Percentiles rank a stretch among this genome's conserved stretches.
These are phyloP conservation scores for Colletotrichum incanum DNA, from an alignment of 2,329 filamentous ascomycete genomes.

Conservation along the genomic window DNA sequence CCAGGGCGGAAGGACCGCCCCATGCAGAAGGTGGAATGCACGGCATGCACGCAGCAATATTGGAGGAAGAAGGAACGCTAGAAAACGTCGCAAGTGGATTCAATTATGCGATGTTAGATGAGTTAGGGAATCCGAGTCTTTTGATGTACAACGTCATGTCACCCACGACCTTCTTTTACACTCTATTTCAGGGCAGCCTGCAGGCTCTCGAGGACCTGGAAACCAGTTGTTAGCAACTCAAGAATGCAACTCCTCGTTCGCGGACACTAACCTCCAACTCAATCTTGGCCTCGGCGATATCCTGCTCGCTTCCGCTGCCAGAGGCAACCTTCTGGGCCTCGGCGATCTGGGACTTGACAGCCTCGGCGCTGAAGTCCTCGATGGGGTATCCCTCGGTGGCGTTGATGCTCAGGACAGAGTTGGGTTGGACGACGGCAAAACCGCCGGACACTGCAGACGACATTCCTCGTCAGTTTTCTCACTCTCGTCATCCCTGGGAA, in stretches of 20 bases:
- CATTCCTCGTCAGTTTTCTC: constrained; percentile 39
- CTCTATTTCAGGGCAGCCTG: constrained; percentile 86
- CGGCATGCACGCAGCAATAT: constrained; percentile 7
- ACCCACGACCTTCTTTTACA: constrained; percentile 56
- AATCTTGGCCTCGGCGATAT: constrained; percentile 99
- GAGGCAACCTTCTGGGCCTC: constrained; percentile 96
- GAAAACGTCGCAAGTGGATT: constrained; percentile 44
- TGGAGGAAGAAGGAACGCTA: constrained; percentile 18
- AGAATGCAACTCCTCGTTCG: constrained; percentile 9
- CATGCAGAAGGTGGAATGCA: constrained; percentile 20
- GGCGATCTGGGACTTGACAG: constrained; percentile 89
- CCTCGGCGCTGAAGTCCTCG: constrained; percentile 95
- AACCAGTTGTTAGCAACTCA: constrained; percentile 54
- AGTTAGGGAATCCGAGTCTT: constrained; percentile 47
- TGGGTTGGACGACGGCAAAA: constrained; percentile 96
- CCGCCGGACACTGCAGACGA: constrained; percentile 86
- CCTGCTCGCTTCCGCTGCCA: constrained; percentile 94
- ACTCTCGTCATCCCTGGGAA: constrained; percentile 42
- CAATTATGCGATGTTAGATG: constrained; percentile 45
- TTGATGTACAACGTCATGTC: constrained; percentile 61
- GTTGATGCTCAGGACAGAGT: constrained; percentile 97
- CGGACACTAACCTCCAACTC: constrained; percentile 86
- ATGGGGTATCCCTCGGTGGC: constrained; percentile 95
- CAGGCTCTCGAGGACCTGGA: constrained; percentile 85
- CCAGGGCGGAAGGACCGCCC: constrained; percentile 20